phyloP scores from a whole-genome alignment of 2,329 filamentous ascomycete genomes.

The Akanthomyces muscarius region DNA sequence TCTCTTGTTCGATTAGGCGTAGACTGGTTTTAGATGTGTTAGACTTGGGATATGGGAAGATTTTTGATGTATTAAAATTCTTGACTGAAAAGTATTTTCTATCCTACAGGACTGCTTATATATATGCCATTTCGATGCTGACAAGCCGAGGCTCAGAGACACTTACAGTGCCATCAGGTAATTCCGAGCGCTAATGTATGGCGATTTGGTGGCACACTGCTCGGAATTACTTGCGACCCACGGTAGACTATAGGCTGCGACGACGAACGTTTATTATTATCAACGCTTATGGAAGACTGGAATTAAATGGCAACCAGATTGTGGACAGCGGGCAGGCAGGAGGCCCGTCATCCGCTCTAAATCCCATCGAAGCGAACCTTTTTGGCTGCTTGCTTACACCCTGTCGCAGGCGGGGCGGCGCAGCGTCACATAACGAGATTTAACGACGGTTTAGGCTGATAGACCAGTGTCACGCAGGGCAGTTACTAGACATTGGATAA shows the following conservation, averaged over 20 bases:
- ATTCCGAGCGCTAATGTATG: too few species aligned
- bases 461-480: neutral
- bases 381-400: neutral
- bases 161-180: neutral
- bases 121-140: neutral
- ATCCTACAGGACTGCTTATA: neutral
- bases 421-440: neutral
- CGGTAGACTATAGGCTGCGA: neutral
- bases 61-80: neutral
- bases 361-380: neutral
- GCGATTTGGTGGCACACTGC: too few species aligned
- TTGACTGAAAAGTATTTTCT: neutral
- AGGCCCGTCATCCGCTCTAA: neutral
- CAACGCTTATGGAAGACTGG: neutral
- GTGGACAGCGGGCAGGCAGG: neutral
- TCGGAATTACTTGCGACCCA: neutral
- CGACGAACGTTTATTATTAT: constrained; percentile 6
- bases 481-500: too few species aligned
- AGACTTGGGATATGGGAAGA: neutral
- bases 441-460: constrained; percentile 12
- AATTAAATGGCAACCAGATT: neutral
- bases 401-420: neutral
- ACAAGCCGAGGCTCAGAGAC: neutral
- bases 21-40: too few species aligned
- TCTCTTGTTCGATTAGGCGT: neutral